phyloP scores from a whole-genome alignment of 1,284 basidiomycete genomes.

The Blastosporella zonata region DNA sequence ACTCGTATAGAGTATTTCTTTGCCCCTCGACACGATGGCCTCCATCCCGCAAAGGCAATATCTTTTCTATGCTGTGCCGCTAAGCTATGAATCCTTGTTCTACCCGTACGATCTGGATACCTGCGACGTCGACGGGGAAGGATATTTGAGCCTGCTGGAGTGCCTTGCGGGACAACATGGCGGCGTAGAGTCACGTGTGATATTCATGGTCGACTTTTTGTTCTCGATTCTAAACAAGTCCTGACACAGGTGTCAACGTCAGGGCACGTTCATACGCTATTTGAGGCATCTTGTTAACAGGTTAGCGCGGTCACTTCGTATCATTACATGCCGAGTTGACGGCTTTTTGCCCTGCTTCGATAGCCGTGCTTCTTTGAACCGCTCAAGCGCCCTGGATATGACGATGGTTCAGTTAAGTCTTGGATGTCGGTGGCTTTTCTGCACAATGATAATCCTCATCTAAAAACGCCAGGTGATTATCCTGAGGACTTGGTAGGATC shows the following conservation, averaged over 20 bases:
- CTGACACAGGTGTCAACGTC: neutral
- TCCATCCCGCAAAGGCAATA: neutral
- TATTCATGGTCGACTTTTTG: neutral
- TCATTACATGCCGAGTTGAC: slow-evolving; percentile 1
- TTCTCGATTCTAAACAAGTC: too few species aligned
- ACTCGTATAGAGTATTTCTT: neutral
- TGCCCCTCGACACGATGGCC: neutral
- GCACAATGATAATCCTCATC: too few species aligned
- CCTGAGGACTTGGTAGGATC: too few species aligned
- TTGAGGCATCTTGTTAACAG: neutral
- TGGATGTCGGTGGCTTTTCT: too few species aligned
- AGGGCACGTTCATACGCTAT: neutral
- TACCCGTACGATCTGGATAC: neutral
- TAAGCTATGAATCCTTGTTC: neutral
- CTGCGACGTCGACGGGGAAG: neutral
- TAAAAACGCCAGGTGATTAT: too few species aligned
- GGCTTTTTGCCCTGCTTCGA: neutral
- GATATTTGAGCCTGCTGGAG: neutral
- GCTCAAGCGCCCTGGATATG: neutral
- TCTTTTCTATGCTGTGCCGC: neutral
- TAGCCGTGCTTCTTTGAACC: slow-evolving; percentile 2
- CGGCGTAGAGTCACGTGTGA: neutral
- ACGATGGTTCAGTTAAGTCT: neutral
- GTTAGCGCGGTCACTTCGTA: slow-evolving; percentile 2
- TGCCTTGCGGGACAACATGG: neutral